Conservation (phyloP, 208 protist genomes). For the Trypanosoma caninum region DNA sequence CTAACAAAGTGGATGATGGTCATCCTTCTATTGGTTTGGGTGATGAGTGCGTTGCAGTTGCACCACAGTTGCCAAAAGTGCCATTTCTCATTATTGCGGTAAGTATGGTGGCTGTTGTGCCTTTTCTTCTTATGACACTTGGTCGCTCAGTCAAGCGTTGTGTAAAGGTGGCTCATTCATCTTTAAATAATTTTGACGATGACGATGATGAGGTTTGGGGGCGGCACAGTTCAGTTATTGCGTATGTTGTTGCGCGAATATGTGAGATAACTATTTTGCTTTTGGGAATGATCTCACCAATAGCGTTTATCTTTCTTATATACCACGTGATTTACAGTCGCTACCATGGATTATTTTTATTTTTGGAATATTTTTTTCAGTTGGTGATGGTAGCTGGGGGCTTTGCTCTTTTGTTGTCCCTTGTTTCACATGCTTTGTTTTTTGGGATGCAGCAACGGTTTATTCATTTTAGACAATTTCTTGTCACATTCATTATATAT, state of each 20-base stretch:
- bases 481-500: constrained; percentile 55
- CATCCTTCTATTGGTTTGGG: background rate
- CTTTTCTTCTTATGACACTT: constrained; percentile 62
- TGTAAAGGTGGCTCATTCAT: constrained; percentile 4
- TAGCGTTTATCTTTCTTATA: constrained; percentile 31
- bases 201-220: constrained; percentile 4
- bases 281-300: constrained; percentile 33
- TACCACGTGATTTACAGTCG: constrained; percentile 55
- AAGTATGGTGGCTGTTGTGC: constrained; percentile 49
- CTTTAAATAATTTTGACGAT: background rate
- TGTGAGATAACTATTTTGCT: constrained; percentile 57
- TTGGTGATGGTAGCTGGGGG: constrained; percentile 23
- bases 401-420: constrained; percentile 41
- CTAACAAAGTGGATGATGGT: constrained; percentile 14
- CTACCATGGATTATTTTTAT: constrained; percentile 28
- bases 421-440: constrained; percentile 51
- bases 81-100: constrained; percentile 67
- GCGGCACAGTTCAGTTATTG: constrained; percentile 1
- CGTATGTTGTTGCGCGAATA: constrained; percentile 28
- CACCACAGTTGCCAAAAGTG: constrained; percentile 27
- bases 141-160: constrained; percentile 53
- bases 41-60: background rate
- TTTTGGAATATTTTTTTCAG: constrained; percentile 35
- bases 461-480: constrained; percentile 33
- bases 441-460: constrained; percentile 38